Evolutionary conservation across 495 filamentous ascomycete genomes (phyloP).

Genomic region (Pyrenopolyporus hunteri): DNA sequence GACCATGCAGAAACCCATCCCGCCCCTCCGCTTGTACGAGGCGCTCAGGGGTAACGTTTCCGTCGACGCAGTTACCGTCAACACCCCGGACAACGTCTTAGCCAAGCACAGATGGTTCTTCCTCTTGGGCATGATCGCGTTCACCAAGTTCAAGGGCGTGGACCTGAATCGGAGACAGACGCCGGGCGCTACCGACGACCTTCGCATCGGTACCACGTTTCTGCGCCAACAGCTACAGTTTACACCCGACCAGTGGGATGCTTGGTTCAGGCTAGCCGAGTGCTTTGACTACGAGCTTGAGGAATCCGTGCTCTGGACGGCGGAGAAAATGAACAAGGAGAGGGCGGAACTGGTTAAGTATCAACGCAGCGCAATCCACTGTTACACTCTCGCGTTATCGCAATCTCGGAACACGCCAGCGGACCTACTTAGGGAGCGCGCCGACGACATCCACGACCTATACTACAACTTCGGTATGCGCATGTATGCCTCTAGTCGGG

Average conservation of each 20-base stretch:
- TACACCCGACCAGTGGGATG: conserved; percentile 85
- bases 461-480: conserved; percentile 90
- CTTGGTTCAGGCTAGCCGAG: conserved; percentile 94
- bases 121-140: conserved; percentile 81
- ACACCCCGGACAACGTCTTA: conserved; percentile 58
- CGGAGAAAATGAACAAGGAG: conserved; percentile 92
- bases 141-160: conserved; percentile 82
- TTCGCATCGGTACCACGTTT: conserved; percentile 81
- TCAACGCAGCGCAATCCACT: conserved; percentile 87
- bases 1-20: conserved; percentile 79
- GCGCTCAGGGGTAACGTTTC: conserved; percentile 77
- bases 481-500: conserved; percentile 86
- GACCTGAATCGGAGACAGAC: conserved; percentile 74
- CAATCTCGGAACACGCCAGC: conserved; percentile 66
- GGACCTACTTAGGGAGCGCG: conserved; percentile 65
- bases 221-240: conserved; percentile 87
- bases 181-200: conserved; percentile 79
- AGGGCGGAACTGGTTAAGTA: conserved; percentile 72
- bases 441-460: conserved; percentile 75
- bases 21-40: conserved; percentile 79
- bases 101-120: conserved; percentile 93
- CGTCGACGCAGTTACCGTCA: conserved; percentile 58
- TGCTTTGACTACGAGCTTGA: conserved; percentile 91
- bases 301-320: conserved; percentile 90
- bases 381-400: conserved; percentile 89